A percentile compares a stretch with the other conserved stretches of the same genome.
Evolutionary conservation across 768 basidiomycete genomes (phyloP).

Genomic region (Termitomyces sp.): DNA sequence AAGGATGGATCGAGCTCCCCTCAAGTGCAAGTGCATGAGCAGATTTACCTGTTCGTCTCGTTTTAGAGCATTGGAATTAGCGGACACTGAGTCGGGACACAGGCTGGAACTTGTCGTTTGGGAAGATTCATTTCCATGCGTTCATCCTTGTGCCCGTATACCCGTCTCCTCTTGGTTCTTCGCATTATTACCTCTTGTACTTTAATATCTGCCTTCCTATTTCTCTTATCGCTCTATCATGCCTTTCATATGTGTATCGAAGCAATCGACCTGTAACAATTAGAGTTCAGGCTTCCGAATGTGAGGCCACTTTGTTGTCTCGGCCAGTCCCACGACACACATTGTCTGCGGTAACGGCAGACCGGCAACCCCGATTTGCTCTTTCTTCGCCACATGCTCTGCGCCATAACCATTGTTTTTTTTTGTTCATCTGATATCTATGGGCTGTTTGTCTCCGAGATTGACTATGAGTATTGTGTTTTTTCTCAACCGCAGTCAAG

Average conservation of each 20-base stretch:
- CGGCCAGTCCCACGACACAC: too few species aligned
- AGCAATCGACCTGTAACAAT: slow-evolving; percentile 9
- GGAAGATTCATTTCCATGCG: slow-evolving; percentile 4
- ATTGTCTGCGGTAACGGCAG: not conserved
- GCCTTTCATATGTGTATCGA: slow-evolving; percentile 14
- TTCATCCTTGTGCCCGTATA: slow-evolving; percentile 13
- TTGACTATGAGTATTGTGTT: not conserved
- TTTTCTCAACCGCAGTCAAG: too few species aligned
- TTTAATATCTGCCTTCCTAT: slow-evolving; percentile 16
- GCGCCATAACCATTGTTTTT: not conserved
- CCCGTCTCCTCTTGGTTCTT: slow-evolving; percentile 11
- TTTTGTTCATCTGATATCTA: not conserved
- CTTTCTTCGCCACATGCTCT: not conserved
- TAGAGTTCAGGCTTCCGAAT: too few species aligned
- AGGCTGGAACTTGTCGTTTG: slow-evolving; percentile 7
- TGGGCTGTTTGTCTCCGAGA: not conserved
- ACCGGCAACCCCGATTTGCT: not conserved
- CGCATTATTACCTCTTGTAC: slow-evolving; percentile 16
- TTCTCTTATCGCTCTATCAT: slow-evolving; percentile 12
- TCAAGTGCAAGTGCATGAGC: slow-evolving; percentile 39
- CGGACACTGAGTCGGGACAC: slow-evolving; percentile 15
- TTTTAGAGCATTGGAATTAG: slow-evolving; percentile 16
- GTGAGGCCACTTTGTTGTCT: too few species aligned
- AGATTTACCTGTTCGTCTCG: slow-evolving; percentile 4
- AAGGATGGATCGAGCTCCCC: slow-evolving; percentile 42